phyloP scores from a whole-genome alignment of 169 alveolate genomes.

The Cryptosporidium sp. region DNA sequence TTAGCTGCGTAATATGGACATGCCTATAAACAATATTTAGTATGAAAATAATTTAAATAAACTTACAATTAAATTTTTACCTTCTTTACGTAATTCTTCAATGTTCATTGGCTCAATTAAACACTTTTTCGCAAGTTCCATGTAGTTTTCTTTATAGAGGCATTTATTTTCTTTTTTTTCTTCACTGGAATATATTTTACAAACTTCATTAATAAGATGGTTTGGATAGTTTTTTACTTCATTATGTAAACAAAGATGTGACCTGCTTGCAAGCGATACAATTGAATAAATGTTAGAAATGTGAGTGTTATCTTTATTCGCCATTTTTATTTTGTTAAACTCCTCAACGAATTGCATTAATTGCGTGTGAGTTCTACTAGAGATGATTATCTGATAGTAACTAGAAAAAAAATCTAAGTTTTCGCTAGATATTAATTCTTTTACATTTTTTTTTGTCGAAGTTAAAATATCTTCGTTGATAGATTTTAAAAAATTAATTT shows the following conservation, averaged over 20 bases:
- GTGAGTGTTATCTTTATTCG: not conserved
- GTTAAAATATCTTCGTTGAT: not conserved
- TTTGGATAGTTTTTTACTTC: slow-evolving; percentile 27
- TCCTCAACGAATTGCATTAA: slow-evolving; percentile 79
- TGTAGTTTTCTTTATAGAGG: slow-evolving; percentile 11
- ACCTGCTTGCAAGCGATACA: slow-evolving; percentile 47
- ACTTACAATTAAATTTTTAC: slow-evolving; percentile 30
- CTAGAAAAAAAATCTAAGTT: not conserved
- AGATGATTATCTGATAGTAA: slow-evolving; percentile 55
- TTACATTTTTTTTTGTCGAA: slow-evolving; percentile 6
- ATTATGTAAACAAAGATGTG: slow-evolving; percentile 32
- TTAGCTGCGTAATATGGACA: slow-evolving; percentile 83
- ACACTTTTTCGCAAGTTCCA: slow-evolving; percentile 34
- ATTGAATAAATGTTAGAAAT: slow-evolving; percentile 5
- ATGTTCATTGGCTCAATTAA: slow-evolving; percentile 25
- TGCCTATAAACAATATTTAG: slow-evolving; percentile 57
- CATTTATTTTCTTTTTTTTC: slow-evolving; percentile 23
- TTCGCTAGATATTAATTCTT: slow-evolving; percentile 11
- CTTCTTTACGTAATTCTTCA: slow-evolving; percentile 42
- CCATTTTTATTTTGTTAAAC: slow-evolving; percentile 70
- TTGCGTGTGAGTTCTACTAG: slow-evolving; percentile 83
- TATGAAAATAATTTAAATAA: not conserved
- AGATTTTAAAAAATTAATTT: not conserved
- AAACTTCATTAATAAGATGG: slow-evolving; percentile 16
- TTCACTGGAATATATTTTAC: not conserved